phyloP scores from a whole-genome alignment of 2,329 filamentous ascomycete species.

The Aureobasidium sp. region DNA sequence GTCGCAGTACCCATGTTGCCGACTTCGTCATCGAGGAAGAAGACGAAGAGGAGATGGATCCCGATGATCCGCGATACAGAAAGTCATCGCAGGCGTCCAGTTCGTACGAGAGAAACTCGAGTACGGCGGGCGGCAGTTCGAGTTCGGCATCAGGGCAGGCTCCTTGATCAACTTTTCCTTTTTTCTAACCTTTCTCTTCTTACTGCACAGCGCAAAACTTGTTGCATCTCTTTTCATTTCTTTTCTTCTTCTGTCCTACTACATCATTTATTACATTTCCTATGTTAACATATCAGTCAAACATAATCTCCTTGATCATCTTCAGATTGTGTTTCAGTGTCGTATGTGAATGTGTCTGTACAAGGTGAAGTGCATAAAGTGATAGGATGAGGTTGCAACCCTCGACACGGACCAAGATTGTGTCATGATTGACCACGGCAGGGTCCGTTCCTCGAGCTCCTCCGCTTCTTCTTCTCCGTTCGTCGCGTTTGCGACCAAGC shows the following conservation, averaged over 20 bases:
- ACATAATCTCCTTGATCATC: not conserved
- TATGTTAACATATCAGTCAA: not conserved
- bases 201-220: not conserved
- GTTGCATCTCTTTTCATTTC: not conserved
- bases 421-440: not conserved
- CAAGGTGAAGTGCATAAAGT: not conserved
- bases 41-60: not conserved
- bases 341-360: not conserved
- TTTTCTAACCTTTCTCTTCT: not conserved
- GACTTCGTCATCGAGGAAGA: constrained; percentile 1
- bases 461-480: not conserved
- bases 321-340: not conserved
- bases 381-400: not conserved
- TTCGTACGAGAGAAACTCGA: not conserved
- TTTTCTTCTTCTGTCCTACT: not conserved
- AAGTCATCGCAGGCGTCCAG: not conserved
- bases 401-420: not conserved
- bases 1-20: not conserved
- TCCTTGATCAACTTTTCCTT: not conserved
- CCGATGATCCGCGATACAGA: not conserved
- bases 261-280: not conserved
- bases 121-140: not conserved
- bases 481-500: too few relatives aligned
- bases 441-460: not conserved
- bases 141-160: not conserved